Conservation (phyloP, 306 rosid species). For the Citrullus amarus region DNA sequence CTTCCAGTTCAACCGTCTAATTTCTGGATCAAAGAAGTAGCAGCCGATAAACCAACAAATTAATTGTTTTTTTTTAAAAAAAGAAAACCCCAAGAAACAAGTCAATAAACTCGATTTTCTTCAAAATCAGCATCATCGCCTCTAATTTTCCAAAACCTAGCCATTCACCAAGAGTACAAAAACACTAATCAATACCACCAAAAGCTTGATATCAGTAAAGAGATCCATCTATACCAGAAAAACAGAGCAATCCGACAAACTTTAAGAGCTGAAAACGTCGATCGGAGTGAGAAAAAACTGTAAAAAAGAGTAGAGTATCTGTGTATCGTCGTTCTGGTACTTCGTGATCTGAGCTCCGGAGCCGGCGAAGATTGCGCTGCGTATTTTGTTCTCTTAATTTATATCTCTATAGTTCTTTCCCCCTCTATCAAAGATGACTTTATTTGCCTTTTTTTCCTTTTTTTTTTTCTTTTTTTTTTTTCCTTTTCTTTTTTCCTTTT, state of each 20-base stretch:
- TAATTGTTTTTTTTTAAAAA: too few species aligned
- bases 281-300: not conserved
- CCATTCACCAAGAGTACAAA: not conserved
- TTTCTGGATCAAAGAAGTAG: constrained; percentile 1
- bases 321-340: not conserved
- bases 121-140: not conserved
- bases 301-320: not conserved
- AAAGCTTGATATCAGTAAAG: not conserved
- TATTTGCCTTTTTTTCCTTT: too few species aligned
- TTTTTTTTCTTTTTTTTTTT: not conserved
- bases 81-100: not conserved
- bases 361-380: constrained; percentile 8
- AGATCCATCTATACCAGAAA: constrained; percentile 5
- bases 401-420: not conserved
- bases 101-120: not conserved
- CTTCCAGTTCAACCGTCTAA: not conserved
- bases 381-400: not conserved
- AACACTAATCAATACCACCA: not conserved
- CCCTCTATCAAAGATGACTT: too few species aligned
- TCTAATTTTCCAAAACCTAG: not conserved
- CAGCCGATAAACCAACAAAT: not conserved
- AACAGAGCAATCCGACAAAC: not conserved
- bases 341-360: constrained; percentile 12
- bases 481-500: not conserved
- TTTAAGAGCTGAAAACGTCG: not conserved